A percentile compares a stretch with the other conserved stretches of the same genome.
These are phyloP conservation scores for Kluyveromyces aestuarii DNA, from an alignment of 805 yeast species.

Conservation along the genomic window DNA sequence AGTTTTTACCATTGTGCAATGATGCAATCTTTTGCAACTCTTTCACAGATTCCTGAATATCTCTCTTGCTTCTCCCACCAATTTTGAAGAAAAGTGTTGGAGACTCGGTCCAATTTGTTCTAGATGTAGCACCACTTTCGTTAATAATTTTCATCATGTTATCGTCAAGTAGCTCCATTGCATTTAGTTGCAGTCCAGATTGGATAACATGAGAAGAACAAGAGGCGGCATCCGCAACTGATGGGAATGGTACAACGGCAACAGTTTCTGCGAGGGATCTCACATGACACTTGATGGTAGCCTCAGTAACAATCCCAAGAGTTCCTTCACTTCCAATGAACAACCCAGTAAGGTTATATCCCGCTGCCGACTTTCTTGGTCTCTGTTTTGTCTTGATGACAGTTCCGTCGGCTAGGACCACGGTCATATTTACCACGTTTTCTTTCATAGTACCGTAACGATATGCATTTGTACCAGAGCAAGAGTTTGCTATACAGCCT, in stretches of 20 bases:
- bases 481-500: constrained; percentile 70
- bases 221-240: constrained; percentile 60
- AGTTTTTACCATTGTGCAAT: constrained; percentile 45
- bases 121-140: constrained; percentile 41
- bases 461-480: constrained; percentile 75
- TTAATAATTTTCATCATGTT: constrained; percentile 63
- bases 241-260: constrained; percentile 58
- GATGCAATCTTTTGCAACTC: constrained; percentile 43
- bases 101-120: constrained; percentile 43
- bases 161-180: constrained; percentile 66
- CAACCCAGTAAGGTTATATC: constrained; percentile 67
- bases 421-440: constrained; percentile 57
- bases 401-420: constrained; percentile 75
- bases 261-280: constrained; percentile 59
- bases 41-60: constrained; percentile 36
- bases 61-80: constrained; percentile 39
- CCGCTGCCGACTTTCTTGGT: constrained; percentile 73
- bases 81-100: constrained; percentile 62
- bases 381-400: constrained; percentile 63
- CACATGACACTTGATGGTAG: constrained; percentile 60
- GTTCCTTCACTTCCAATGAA: constrained; percentile 78
- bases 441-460: constrained; percentile 77
- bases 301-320: constrained; percentile 68
- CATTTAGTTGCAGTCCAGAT: constrained; percentile 58
- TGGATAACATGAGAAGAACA: constrained; percentile 55